Base-by-base conservation (phyloP, 148 eudicot genomes). In the Fagopyrum esculentum region DNA sequence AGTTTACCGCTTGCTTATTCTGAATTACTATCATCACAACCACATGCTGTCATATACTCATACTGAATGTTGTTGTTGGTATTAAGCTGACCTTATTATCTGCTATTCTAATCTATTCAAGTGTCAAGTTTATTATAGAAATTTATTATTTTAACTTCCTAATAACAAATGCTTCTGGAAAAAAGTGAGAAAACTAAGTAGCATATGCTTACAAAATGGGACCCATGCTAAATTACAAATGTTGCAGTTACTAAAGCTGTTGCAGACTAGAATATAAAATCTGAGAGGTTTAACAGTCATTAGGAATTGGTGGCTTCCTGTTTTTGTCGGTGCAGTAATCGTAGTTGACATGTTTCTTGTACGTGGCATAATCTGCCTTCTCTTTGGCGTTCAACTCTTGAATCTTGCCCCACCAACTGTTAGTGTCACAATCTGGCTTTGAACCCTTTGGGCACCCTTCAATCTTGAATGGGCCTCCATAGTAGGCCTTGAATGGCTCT, bases 281-380 rank as follows among this genome's bases (percentile, higher is more conserved):
- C 3, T 22, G 26, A 22, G 3, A 35, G 2, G 40, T 35, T 35
- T 2, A 35, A n/a, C 57, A 54, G 4, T 66, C 71, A 43, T 66
- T 66, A 35, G 15, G 45, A 35, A 13, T 5, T 43, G 71, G 71
- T 12, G 71, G 17, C 71, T 66, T 66, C 74, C 74, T 71, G 2
- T n/a, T 71, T 12, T 71, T 71, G 55, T 47, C 74, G 4, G 54
- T 71, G 45, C 74, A 71, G 3, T 71, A 71, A 19, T 71, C 74
- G 10, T 71, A 71, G 43, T 17, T 71, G 35, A 46, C 40, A 49
- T 71, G 47, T 46, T 46, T 46, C 74, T 45, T 17, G 43, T 45
- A 71, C 16, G 19, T 19, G 19, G 9, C 45, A 71, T 47, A 71
- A 17, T 46, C 74, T 45, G 40, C n/a, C 9, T 45, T 9, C 26